These are phyloP conservation scores for Cercospora beticola DNA, from an alignment of 2,329 filamentous ascomycete genomes.

Conservation along the genomic window DNA sequence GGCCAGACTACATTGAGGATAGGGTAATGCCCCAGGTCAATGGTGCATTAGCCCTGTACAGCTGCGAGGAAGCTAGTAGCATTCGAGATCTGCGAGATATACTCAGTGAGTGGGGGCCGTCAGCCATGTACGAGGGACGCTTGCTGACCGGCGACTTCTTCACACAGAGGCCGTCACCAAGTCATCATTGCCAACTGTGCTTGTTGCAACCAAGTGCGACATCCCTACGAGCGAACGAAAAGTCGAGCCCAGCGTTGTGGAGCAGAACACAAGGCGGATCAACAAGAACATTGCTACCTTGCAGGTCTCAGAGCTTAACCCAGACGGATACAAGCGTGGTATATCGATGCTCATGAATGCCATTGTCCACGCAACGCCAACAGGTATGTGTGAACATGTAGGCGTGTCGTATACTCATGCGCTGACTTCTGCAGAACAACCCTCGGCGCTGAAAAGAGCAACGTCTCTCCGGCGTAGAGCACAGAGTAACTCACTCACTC, in stretches of 20 bases:
- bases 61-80: slow-evolving; percentile 76
- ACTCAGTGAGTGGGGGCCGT: slow-evolving; percentile 63
- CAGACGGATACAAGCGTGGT: slow-evolving; percentile 72
- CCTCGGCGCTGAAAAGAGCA: slow-evolving; percentile 4
- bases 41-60: slow-evolving; percentile 81
- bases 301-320: slow-evolving; percentile 67
- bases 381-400: slow-evolving; percentile 52
- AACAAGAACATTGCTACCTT: slow-evolving; percentile 67
- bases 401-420: background rate
- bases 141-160: slow-evolving; percentile 13
- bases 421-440: slow-evolving; percentile 4
- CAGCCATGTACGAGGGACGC: background rate
- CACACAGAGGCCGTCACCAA: slow-evolving; percentile 72
- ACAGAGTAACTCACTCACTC: slow-evolving; percentile 46
- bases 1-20: slow-evolving; percentile 60
- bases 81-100: slow-evolving; percentile 72
- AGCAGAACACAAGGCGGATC: slow-evolving; percentile 60
- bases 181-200: slow-evolving; percentile 70
- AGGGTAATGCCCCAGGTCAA: slow-evolving; percentile 73
- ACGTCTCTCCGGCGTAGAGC: slow-evolving; percentile 44
- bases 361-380: slow-evolving; percentile 59
- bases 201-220: slow-evolving; percentile 91
- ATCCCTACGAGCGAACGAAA: slow-evolving; percentile 67
- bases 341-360: slow-evolving; percentile 73
- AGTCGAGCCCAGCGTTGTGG: slow-evolving; percentile 67